Conservation (phyloP, 306 rosid species). For the Pyrus communis region DNA sequence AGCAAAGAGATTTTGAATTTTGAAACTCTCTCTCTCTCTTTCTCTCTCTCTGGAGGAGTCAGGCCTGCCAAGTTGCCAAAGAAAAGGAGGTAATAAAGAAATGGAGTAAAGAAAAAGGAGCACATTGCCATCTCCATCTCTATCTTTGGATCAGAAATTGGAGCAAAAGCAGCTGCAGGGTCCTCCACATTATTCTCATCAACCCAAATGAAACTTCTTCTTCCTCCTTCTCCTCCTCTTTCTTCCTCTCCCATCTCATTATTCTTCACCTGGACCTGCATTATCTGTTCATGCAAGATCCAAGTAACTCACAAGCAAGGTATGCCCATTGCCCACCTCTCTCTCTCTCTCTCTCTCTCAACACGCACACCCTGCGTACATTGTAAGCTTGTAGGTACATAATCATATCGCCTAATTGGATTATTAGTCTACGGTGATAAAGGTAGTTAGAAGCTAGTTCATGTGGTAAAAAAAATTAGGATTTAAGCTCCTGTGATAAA, state of each 20-base stretch:
- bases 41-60: constrained; percentile 31
- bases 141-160: constrained; percentile 25
- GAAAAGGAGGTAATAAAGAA: constrained; percentile 63
- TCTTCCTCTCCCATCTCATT: constrained; percentile 35
- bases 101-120: constrained; percentile 41
- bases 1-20: constrained; percentile 45
- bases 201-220: constrained; percentile 62
- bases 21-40: constrained; percentile 12
- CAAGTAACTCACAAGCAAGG: constrained; percentile 70
- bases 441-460: too few species aligned
- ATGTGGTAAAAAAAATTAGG: too few species aligned
- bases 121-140: constrained; percentile 48
- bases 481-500: too few species aligned
- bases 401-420: too few species aligned
- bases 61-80: constrained; percentile 46
- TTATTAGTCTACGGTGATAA: too few species aligned
- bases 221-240: background rate
- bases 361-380: too few species aligned
- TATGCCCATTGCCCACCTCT: constrained; percentile 8
- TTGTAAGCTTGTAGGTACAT: too few species aligned
- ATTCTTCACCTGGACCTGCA: constrained; percentile 15
- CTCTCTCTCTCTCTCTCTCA: constrained; percentile 14
- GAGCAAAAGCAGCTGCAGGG: background rate
- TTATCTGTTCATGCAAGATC: constrained; percentile 84
- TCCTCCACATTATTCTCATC: background rate